phyloP scores from a whole-genome alignment of 169 alveolate species.

The Eimeria sp. region DNA sequence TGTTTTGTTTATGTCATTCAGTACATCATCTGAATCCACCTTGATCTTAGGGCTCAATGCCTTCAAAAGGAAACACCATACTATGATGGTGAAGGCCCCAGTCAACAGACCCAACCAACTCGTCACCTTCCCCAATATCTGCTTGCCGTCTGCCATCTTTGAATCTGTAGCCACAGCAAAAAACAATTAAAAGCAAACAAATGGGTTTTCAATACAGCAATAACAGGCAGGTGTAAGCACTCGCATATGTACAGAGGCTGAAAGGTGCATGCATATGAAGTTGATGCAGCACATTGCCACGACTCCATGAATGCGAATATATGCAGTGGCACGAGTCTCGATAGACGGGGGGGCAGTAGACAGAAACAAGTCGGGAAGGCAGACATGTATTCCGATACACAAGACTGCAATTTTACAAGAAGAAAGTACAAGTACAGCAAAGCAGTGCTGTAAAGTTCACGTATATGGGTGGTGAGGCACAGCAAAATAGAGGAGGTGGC shows the following conservation, averaged over 20 bases:
- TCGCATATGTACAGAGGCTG: too few relatives aligned
- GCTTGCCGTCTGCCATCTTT: slow-evolving; percentile 58
- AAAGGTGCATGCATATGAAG: too few relatives aligned
- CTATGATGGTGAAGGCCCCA: slow-evolving; percentile 47
- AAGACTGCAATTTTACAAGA: not conserved
- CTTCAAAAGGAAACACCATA: slow-evolving; percentile 61
- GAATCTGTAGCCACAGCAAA: not conserved
- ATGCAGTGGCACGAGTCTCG: too few relatives aligned
- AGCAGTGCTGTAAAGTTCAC: not conserved
- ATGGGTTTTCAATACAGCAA: too few relatives aligned
- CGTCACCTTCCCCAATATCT: slow-evolving; percentile 30
- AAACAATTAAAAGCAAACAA: not conserved
- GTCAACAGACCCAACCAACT: slow-evolving; percentile 77
- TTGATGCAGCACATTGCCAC: too few relatives aligned
- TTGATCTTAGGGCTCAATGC: slow-evolving; percentile 37
- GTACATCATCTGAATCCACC: not conserved
- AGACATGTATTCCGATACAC: not conserved
- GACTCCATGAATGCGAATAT: too few relatives aligned
- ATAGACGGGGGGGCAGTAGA: not conserved
- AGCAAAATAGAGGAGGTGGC: not conserved
- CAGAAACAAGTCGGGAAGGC: not conserved
- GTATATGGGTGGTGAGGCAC: not conserved
- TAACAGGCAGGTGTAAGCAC: too few relatives aligned
- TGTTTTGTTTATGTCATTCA: slow-evolving; percentile 25
- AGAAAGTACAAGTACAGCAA: not conserved